phyloP scores from a whole-genome alignment of 2,329 filamentous ascomycete genomes.

The Claviceps africana region DNA sequence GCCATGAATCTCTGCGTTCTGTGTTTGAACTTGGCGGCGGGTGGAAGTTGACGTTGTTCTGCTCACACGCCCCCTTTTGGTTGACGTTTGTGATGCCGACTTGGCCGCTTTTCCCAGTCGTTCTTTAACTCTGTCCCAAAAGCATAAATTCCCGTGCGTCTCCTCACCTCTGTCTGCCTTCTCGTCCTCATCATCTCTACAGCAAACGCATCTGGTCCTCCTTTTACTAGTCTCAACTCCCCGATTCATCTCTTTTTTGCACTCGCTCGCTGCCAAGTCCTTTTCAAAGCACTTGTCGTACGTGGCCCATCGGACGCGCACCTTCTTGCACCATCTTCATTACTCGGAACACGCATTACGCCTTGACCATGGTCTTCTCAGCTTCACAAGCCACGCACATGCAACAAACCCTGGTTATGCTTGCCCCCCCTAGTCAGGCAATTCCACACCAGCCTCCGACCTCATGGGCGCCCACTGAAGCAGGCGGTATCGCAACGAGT shows the following conservation, averaged over 20 bases:
- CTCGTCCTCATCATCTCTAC: not conserved
- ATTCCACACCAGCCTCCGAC: not conserved
- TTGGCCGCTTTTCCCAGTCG: not conserved
- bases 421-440: not conserved
- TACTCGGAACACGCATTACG: not conserved
- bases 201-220: not conserved
- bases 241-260: not conserved
- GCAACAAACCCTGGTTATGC: not conserved
- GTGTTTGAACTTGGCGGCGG: not conserved
- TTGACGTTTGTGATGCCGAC: not conserved
- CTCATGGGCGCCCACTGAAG: constrained; percentile 2
- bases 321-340: too few species aligned
- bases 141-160: constrained; percentile 20
- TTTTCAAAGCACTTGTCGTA: not conserved
- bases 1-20: constrained; percentile 1
- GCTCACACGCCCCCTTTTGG: constrained; percentile 1
- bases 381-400: not conserved
- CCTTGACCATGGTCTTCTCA: not conserved
- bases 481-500: constrained; percentile 3
- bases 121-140: constrained; percentile 9
- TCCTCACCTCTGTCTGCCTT: constrained; percentile 10
- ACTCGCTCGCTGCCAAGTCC: not conserved
- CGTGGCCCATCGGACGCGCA: not conserved
- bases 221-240: not conserved
- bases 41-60: not conserved